A percentile compares a stretch with the other conserved stretches of the same genome.
Evolutionary conservation across 2,329 filamentous ascomycete genomes (phyloP).

Genomic region (Harringtonia lauricola): DNA sequence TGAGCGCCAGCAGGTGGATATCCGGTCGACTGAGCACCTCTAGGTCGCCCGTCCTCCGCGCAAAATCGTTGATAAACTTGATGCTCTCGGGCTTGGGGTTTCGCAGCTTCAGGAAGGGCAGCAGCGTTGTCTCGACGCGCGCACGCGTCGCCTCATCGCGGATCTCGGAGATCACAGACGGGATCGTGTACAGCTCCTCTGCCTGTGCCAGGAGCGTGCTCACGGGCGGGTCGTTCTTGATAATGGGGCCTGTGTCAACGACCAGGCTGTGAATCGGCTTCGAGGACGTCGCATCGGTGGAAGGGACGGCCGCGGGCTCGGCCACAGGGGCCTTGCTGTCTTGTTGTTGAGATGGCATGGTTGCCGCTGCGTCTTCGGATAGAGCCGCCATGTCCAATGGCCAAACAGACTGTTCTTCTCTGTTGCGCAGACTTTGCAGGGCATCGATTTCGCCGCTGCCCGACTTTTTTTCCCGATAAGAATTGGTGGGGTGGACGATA

Average conservation of each 20-base stretch:
- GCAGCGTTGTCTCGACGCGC: slow-evolving; percentile 71
- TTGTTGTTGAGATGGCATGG: not conserved
- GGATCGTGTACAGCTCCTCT: slow-evolving; percentile 70
- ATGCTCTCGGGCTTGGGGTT: slow-evolving; percentile 67
- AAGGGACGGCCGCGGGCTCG: not conserved
- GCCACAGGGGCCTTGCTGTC: not conserved
- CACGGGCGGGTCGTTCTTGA: slow-evolving; percentile 82
- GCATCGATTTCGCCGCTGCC: no score
- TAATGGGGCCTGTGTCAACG: slow-evolving; percentile 83
- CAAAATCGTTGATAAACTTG: slow-evolving; percentile 72
- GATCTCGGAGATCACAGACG: slow-evolving; percentile 80
- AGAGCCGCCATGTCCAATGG: not conserved
- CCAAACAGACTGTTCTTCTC: not conserved
- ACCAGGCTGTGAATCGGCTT: slow-evolving; percentile 77
- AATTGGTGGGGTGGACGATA: no score
- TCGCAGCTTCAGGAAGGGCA: slow-evolving; percentile 74
- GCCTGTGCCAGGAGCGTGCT: slow-evolving; percentile 72
- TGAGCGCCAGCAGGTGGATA: slow-evolving; percentile 77
- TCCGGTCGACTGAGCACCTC: slow-evolving; percentile 81
- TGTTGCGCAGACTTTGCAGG: not conserved
- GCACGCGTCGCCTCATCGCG: slow-evolving; percentile 70
- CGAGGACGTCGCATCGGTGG: not conserved
- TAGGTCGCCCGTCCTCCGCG: slow-evolving; percentile 79
- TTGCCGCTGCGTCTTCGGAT: not conserved
- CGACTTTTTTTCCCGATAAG: no score